Percentiles rank a stretch among this genome's conserved stretches.
Conservation (phyloP, 208 protist species). For the Acanthamoeba divionensis region DNA sequence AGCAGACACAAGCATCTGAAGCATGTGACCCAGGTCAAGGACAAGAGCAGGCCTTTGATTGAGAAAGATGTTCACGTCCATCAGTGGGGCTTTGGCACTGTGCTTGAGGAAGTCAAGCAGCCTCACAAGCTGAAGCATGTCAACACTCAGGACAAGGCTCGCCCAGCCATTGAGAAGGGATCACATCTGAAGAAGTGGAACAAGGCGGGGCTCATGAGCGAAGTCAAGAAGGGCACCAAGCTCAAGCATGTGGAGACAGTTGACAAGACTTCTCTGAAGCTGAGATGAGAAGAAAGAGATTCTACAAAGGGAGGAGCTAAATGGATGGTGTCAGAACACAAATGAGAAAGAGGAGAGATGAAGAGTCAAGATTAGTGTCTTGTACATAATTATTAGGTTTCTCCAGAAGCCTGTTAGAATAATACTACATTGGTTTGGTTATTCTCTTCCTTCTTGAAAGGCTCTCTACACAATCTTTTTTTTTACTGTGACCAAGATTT, state of each 20-base stretch:
- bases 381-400: too few relatives aligned
- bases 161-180: background rate
- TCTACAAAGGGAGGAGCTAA: too few relatives aligned
- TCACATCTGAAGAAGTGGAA: background rate
- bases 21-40: constrained; percentile 19
- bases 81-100: background rate
- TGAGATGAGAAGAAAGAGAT: too few relatives aligned
- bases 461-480: too few relatives aligned
- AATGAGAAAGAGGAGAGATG: too few relatives aligned
- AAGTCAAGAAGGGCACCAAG: constrained; percentile 1
- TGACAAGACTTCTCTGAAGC: too few relatives aligned
- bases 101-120: constrained; percentile 10
- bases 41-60: background rate
- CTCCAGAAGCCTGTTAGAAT: too few relatives aligned
- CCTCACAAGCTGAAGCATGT: constrained; percentile 4
- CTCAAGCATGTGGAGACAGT: background rate
- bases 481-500: too few relatives aligned
- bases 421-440: too few relatives aligned
- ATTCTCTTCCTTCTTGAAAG: too few relatives aligned
- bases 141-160: background rate
- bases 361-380: too few relatives aligned
- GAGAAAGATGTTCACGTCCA: background rate
- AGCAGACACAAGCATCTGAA: background rate
- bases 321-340: too few relatives aligned
- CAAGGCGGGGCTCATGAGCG: constrained; percentile 8